These are phyloP conservation scores for Calonectria ilicicola DNA, from an alignment of 2,329 filamentous ascomycete genomes.

Conservation along the genomic window DNA sequence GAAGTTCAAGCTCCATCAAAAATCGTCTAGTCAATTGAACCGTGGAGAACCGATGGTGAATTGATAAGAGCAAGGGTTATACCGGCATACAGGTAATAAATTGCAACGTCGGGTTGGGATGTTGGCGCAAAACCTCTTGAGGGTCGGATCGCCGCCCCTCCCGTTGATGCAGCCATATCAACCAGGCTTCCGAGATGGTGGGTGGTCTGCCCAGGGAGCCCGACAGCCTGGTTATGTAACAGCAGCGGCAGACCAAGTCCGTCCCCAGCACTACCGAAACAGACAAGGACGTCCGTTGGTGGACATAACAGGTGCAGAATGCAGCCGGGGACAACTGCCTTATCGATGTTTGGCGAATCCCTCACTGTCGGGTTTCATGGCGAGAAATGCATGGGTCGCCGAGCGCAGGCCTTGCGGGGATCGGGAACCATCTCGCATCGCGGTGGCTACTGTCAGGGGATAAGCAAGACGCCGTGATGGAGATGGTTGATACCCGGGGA, in stretches of 20 bases:
- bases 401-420: constrained; percentile 13
- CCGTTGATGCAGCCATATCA: constrained; percentile 13
- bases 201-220: not conserved
- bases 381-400: constrained; percentile 1
- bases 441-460: constrained; percentile 20
- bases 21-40: not conserved
- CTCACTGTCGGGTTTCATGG: not conserved
- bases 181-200: constrained; percentile 10
- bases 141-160: constrained; percentile 9
- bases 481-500: not conserved
- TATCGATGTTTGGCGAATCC: not conserved
- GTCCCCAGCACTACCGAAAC: not conserved
- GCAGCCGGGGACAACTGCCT: constrained; percentile 7
- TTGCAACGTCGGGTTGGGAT: constrained; percentile 4
- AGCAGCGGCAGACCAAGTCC: constrained; percentile 21
- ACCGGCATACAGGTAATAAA: constrained; percentile 9
- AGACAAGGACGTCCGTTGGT: not conserved
- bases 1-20: not conserved
- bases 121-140: not conserved
- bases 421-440: constrained; percentile 28
- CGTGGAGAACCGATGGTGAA: not conserved
- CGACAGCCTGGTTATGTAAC: constrained; percentile 4
- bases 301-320: not conserved
- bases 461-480: constrained; percentile 19
- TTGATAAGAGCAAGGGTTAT: constrained; percentile 17